These are phyloP conservation scores for Flaveria robusta DNA, from an alignment of 129 eudicot species.

Conservation along the genomic window DNA sequence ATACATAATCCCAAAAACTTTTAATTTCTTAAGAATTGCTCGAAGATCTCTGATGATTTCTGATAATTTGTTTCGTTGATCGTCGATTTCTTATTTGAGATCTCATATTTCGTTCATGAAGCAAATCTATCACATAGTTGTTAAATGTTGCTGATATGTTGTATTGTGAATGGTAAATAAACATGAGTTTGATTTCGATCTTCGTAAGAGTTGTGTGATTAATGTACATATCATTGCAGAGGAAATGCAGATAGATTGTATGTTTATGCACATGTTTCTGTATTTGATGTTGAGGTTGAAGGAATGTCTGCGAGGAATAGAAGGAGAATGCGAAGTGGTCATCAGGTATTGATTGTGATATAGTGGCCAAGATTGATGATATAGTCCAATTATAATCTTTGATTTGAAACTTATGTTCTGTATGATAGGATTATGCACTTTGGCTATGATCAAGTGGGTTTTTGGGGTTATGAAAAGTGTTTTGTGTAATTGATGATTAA, in stretches of 20 bases:
- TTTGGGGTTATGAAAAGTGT: constrained; percentile 20
- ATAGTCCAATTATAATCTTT: background rate
- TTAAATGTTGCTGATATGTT: constrained; percentile 26
- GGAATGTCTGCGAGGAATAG: constrained; percentile 30
- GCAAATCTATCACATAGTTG: background rate
- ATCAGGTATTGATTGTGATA: constrained; percentile 18
- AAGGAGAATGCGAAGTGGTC: constrained; percentile 7
- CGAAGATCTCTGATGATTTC: background rate
- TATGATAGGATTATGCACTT: background rate
- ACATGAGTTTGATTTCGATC: constrained; percentile 3
- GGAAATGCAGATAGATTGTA: constrained; percentile 33
- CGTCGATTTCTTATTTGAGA: constrained; percentile 9
- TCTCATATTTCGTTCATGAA: background rate
- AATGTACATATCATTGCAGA: constrained; percentile 22
- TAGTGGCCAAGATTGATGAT: background rate
- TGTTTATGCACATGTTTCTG: constrained; percentile 12
- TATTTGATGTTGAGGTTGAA: constrained; percentile 24
- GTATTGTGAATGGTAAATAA: constrained; percentile 29
- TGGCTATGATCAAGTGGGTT: background rate
- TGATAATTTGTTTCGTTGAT: background rate
- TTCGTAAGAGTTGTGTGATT: constrained; percentile 6
- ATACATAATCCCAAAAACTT: background rate
- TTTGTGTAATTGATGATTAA: background rate
- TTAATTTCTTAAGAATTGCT: background rate
- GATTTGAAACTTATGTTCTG: constrained; percentile 7